Percentiles rank a stretch among this genome's conserved stretches.
Evolutionary conservation across 2,329 filamentous ascomycete species (phyloP).

Genomic region (Diaporthe eres): DNA sequence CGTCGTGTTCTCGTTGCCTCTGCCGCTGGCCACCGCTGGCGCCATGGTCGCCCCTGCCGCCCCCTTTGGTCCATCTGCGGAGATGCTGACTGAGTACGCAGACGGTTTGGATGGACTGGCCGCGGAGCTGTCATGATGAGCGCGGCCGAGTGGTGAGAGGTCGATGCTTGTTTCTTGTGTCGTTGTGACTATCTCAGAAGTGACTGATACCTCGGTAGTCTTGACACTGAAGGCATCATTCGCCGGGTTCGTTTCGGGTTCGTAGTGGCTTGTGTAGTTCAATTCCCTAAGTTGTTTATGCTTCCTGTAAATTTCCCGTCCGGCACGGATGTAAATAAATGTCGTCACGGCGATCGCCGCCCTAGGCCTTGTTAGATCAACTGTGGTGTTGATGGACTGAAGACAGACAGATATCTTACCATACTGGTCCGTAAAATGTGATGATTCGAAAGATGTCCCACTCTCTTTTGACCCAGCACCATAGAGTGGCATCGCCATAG

Average conservation of each 20-base stretch:
- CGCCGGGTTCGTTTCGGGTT: conserved; percentile 56
- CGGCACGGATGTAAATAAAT: conserved; percentile 76
- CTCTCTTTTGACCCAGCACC: conserved; percentile 81
- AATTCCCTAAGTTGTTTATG: conserved; percentile 72
- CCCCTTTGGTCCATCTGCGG: conserved; percentile 42
- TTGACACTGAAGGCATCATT: conserved; percentile 66
- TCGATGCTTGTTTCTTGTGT: conserved; percentile 48
- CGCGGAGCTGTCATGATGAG: conserved; percentile 8
- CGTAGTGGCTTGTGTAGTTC: conserved; percentile 59
- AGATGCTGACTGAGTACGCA: conserved; percentile 67
- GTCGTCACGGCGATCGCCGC: conserved; percentile 73
- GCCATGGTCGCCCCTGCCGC: background rate
- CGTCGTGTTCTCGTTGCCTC: conserved; percentile 43
- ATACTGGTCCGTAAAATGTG: conserved; percentile 81
- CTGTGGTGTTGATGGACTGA: background rate
- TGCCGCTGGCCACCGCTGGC: conserved; percentile 15
- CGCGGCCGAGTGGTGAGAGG: conserved; percentile 50
- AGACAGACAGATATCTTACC: conserved; percentile 59
- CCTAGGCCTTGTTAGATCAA: conserved; percentile 55
- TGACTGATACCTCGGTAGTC: conserved; percentile 76
- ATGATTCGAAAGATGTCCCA: conserved; percentile 82
- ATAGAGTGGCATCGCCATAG: conserved; percentile 82
- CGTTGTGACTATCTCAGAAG: conserved; percentile 60
- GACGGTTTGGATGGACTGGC: conserved; percentile 32
- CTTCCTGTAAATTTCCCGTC: conserved; percentile 76